Conservation (phyloP, 768 basidiomycete species). For the Lentinus brumalis region DNA sequence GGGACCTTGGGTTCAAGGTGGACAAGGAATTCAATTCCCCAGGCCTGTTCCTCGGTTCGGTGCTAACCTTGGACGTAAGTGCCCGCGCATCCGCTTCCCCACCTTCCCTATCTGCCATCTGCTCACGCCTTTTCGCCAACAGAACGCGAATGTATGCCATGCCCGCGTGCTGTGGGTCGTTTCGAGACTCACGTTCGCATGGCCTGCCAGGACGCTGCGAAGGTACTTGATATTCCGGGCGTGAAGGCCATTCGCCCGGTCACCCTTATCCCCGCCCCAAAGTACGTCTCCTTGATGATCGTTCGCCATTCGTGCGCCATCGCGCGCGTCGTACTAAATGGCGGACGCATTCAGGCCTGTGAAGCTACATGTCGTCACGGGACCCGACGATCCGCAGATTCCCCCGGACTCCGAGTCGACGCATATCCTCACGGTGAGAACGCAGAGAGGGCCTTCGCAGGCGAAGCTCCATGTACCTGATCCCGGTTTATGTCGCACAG, state of each 20-base stretch:
- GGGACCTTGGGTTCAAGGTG: conserved; percentile 47
- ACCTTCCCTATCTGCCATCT: background rate
- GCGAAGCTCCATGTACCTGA: background rate
- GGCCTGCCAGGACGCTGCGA: conserved; percentile 45
- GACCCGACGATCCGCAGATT: conserved; percentile 42
- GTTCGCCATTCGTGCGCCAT: too few species aligned
- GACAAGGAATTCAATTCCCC: conserved; percentile 53
- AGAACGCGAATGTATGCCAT: conserved; percentile 22
- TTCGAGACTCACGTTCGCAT: conserved; percentile 7
- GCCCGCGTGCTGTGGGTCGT: background rate
- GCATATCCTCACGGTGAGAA: conserved; percentile 54
- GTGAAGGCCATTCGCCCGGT: conserved; percentile 64
- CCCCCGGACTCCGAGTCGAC: conserved; percentile 52
- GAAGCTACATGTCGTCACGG: conserved; percentile 42
- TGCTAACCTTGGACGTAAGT: conserved; percentile 49
- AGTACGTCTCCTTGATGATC: conserved; percentile 31
- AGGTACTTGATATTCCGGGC: conserved; percentile 48
- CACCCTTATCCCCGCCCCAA: conserved; percentile 42
- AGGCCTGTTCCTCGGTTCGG: conserved; percentile 61
- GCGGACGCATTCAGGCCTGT: conserved; percentile 42
- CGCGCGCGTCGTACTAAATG: background rate
- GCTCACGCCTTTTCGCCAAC: background rate
- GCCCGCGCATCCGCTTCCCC: background rate
- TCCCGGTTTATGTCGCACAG: conserved; percentile 30
- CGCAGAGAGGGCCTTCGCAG: background rate